Percentiles rank a stretch among this genome's conserved stretches.
Evolutionary conservation across 169 alveolate genomes (phyloP).

Genomic region (Eimeria mitis): DNA sequence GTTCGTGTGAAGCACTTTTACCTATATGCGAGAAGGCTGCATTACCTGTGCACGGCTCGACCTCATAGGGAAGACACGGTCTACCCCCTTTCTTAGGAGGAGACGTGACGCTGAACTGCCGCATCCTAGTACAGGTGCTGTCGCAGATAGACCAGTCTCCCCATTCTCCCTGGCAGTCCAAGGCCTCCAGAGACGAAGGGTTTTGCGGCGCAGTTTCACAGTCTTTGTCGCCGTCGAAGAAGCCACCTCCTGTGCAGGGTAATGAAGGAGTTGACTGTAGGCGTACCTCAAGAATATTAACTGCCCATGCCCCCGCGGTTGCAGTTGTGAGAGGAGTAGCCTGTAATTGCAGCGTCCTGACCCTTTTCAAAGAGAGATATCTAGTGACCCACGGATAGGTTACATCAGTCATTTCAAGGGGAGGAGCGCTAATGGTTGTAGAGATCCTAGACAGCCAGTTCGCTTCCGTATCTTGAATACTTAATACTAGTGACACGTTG

Average conservation of each 20-base stretch:
- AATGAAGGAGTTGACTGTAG: constrained; percentile 40
- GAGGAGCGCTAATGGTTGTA: background rate
- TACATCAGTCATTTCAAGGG: constrained; percentile 8
- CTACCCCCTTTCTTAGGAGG: constrained; percentile 43
- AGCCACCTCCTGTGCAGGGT: constrained; percentile 63
- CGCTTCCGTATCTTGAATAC: constrained; percentile 11
- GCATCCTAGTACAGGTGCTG: constrained; percentile 19
- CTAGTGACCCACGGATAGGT: constrained; percentile 53
- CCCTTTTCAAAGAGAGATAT: constrained; percentile 49
- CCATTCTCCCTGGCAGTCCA: constrained; percentile 52
- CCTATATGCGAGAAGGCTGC: background rate
- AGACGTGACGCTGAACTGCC: constrained; percentile 21
- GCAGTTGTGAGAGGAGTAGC: constrained; percentile 39
- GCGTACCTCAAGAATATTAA: constrained; percentile 43
- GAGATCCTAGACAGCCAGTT: constrained; percentile 16
- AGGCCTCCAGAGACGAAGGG: constrained; percentile 12
- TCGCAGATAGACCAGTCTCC: constrained; percentile 59
- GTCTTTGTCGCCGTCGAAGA: constrained; percentile 2
- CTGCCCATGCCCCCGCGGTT: constrained; percentile 1
- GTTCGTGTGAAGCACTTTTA: background rate
- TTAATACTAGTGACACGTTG: background rate
- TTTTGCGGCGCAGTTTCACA: background rate
- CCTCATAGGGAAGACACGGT: constrained; percentile 38
- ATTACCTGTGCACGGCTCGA: constrained; percentile 64
- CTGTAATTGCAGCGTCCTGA: constrained; percentile 5